Evolutionary conservation across 2,329 filamentous ascomycete genomes (phyloP).

Genomic region (Curvularia lunata): DNA sequence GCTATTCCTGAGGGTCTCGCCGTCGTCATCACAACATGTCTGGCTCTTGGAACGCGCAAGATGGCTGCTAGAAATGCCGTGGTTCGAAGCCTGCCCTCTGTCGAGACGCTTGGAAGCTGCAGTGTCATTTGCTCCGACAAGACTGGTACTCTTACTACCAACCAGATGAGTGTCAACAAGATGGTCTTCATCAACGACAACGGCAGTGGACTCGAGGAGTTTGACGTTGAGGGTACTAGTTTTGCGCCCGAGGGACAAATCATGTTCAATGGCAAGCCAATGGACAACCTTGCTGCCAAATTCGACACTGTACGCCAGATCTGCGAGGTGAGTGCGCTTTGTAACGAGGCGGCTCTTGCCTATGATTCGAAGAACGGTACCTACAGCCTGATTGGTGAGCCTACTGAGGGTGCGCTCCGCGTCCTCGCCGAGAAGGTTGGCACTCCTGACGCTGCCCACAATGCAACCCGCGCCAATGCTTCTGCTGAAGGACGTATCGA

Average conservation of each 20-base stretch:
- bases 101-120: conserved; percentile 97
- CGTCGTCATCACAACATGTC: conserved; percentile 97
- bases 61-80: conserved; percentile 99
- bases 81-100: conserved; percentile 92
- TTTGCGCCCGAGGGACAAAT: conserved; percentile 85
- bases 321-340: conserved; percentile 72
- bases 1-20: conserved; percentile 97
- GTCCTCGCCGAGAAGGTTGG: conserved; percentile 94
- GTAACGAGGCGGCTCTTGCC: conserved; percentile 85
- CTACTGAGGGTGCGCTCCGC: conserved; percentile 91
- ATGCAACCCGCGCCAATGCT: conserved; percentile 58
- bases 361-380: conserved; percentile 77
- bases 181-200: conserved; percentile 80
- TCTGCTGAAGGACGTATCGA: conserved; percentile 70
- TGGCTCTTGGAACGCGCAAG: conserved; percentile 93
- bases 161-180: conserved; percentile 98
- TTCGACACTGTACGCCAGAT: conserved; percentile 84
- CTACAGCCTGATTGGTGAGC: conserved; percentile 87
- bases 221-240: conserved; percentile 90
- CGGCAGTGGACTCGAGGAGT: conserved; percentile 78
- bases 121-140: conserved; percentile 99
- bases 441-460: conserved; percentile 70
- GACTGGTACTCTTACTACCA: conserved; percentile 96
- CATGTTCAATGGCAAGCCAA: conserved; percentile 68
- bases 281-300: conserved; percentile 71